Conservation (phyloP, 805 yeast genomes). For the Scheffersomyces amazonensis region DNA sequence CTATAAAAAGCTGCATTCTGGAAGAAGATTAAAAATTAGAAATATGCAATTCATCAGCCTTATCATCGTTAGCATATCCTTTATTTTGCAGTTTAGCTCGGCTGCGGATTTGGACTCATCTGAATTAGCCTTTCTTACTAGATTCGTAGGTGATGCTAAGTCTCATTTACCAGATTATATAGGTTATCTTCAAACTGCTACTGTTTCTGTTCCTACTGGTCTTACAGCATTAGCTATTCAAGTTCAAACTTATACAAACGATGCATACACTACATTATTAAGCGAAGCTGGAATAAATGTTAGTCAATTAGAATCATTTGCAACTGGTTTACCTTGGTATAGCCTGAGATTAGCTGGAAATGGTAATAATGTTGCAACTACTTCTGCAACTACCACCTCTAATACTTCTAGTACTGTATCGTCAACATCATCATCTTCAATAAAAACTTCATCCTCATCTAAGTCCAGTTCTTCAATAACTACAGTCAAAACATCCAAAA, state of each 20-base stretch:
- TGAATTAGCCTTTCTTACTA: conserved; percentile 25
- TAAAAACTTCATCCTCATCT: background rate
- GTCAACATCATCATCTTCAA: background rate
- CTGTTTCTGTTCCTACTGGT: conserved; percentile 20
- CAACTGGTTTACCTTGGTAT: conserved; percentile 40
- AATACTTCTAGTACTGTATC: background rate
- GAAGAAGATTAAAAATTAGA: no score
- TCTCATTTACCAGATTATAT: conserved; percentile 24
- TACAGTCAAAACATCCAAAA: no score
- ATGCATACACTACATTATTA: conserved; percentile 34
- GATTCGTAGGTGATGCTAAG: conserved; percentile 31
- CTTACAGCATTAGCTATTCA: conserved; percentile 27
- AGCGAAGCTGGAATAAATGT: conserved; percentile 17
- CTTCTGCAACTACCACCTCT: conserved; percentile 1
- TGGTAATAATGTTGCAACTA: conserved; percentile 2
- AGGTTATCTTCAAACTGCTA: conserved; percentile 23
- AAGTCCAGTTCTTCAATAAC: no score
- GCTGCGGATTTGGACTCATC: conserved; percentile 4
- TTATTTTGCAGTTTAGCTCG: background rate
- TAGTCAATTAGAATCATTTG: conserved; percentile 21
- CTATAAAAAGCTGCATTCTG: no score
- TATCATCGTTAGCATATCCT: background rate
- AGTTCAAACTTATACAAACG: conserved; percentile 31
- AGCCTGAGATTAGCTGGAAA: conserved; percentile 10
- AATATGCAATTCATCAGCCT: background rate